phyloP scores from a whole-genome alignment of 192 early-diverging fungal genomes.

The Backusella mclennaniae region DNA sequence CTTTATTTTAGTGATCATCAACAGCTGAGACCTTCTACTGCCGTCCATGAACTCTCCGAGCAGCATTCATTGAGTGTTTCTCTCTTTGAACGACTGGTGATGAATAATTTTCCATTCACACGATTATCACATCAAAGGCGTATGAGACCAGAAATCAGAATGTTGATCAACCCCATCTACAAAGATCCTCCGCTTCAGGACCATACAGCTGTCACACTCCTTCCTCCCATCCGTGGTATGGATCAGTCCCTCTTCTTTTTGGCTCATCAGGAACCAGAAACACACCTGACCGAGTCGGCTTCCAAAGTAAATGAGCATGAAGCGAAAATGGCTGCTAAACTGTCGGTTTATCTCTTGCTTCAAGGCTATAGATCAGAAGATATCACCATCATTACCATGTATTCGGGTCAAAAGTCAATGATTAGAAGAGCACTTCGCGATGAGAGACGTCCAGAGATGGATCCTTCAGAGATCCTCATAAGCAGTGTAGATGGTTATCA shows the following conservation, averaged over 20 bases:
- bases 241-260: constrained; percentile 50
- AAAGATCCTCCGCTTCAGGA: constrained; percentile 42
- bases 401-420: constrained; percentile 46
- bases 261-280: constrained; percentile 45
- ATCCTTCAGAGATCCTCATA: constrained; percentile 74
- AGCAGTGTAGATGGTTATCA: constrained; percentile 97
- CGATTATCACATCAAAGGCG: constrained; percentile 50
- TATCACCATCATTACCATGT: constrained; percentile 59
- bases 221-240: constrained; percentile 46
- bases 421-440: constrained; percentile 38
- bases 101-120: constrained; percentile 40
- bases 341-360: constrained; percentile 47
- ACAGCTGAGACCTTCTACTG: constrained; percentile 53
- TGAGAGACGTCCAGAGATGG: constrained; percentile 13
- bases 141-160: constrained; percentile 56
- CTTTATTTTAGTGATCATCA: constrained; percentile 46
- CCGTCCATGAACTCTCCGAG: constrained; percentile 44
- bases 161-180: constrained; percentile 51
- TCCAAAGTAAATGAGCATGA: constrained; percentile 50
- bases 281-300: constrained; percentile 38
- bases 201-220: constrained; percentile 32
- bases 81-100: constrained; percentile 53
- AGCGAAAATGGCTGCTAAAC: constrained; percentile 45
- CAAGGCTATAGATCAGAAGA: constrained; percentile 49
- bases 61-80: constrained; percentile 46